Base-by-base conservation (phyloP, 2,329 filamentous ascomycete species). In the Cadophora sp. region DNA sequence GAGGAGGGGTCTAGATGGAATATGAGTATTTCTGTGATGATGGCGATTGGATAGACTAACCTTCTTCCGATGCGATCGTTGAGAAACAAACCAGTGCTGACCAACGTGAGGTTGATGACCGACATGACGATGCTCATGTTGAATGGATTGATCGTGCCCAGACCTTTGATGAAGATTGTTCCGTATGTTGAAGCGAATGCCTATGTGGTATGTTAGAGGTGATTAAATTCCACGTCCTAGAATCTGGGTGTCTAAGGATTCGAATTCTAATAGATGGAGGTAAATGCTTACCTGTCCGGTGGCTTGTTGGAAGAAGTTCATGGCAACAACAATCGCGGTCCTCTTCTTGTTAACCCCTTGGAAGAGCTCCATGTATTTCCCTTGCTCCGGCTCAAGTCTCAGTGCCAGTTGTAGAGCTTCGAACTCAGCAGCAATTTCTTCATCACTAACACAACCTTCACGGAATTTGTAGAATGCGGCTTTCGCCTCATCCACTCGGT, bases 341-440 rank as follows among this genome's bases (percentile, higher is more conserved):
- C 51, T 33, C 18, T 36, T 39, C 27, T 55, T 55, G 18, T 55
- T 55, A 8, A 55, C 51, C 7, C 51, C 51, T n/a, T 55, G 51
- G 30, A 55, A 55, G 36, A 55, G 51, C 4, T 55, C 51, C 51
- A 39, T 55, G 27, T 36, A 55, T 55, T 55, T 55, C 13, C 51
- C 51, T 22, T 55, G 51, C 39, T 55, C 51, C 16, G 51, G 51
- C 51, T 55, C 51, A 30, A 55, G 51, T 39, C 51, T 55, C 30
- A 55, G 13, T 20, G 51, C 51, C 22, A 55, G 30, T 33, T 39
- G 51, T 3, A 55, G 30, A 16, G 51, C 53, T 56, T 56, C 53
- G 53, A 55, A 55, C n/a, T 41, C 33, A n/a, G 53, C n/a, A 41
- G 53, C 53, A 56, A 56, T 55, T 55, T 55, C 51, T 39, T 55